Evolutionary conservation across 108 stramenopile genomes (phyloP), one percentile per base, ranked within the genome.

Genomic region (Nitzschia inconspicua): DNA sequence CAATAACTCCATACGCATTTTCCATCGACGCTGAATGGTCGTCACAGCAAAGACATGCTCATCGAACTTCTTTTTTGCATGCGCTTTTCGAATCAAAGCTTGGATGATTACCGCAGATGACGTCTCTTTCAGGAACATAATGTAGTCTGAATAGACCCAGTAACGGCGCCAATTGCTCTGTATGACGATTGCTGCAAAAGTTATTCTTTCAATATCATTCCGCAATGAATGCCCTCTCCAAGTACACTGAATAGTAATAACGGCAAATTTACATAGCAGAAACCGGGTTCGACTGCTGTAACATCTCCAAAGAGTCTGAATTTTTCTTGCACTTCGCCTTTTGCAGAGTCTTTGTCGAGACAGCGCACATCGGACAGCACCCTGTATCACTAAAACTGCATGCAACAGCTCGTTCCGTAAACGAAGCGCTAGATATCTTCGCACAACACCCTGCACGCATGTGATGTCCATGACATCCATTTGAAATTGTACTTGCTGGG

Each of bases 391-490:
- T 4, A 42, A 37, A 20, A 78, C 22, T 1, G 66, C 63, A 2
- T 44, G 22, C 5, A 29, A n/a, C 16, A 37, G 27, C n/a, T 39
- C 26, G 31, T 30, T 16, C 0, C 34, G 11, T 0, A 2, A 3
- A 36, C 29, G 29, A 14, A 24, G 22, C 27, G 80, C 71, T 31
- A 79, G 18, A 19, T 47, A 62, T 44, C 58, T 60, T 11, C 85
- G 41, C 3, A 41, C 73, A 9, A 80, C 8, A 37, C 76, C 73
- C 48, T 86, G 85, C 13, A 74, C 46, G 0, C 51, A 63, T 19
- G 75, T 57, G 44, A 79, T 72, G 49, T 82, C 78, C 3, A 77
- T 27, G 19, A 77, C 18, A 44, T 72, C 53, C 41, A 77, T 26
- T 5, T 74, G 76, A 56, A 49, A 75, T 8, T 56, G 29, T 39